These are phyloP conservation scores for Raphanus sativus DNA, from an alignment of 345 rosid genomes.

Conservation along the genomic window DNA sequence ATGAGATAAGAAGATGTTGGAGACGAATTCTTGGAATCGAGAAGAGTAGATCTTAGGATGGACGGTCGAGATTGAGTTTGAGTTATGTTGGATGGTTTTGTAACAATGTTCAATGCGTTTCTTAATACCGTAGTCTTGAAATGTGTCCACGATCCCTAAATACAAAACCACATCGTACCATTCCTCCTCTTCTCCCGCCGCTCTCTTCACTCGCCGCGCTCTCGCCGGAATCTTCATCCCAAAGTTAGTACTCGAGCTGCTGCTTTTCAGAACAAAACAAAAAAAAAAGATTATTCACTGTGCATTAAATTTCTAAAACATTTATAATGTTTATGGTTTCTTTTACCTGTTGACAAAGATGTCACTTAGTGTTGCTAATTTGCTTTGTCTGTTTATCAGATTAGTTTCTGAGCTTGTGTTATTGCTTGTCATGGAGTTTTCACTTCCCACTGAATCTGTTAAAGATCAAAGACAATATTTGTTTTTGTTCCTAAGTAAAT, in stretches of 20 bases:
- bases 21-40: constrained; percentile 49
- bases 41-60: constrained; percentile 52
- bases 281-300: background rate
- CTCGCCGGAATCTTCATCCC: constrained; percentile 50
- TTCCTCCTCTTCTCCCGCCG: constrained; percentile 19
- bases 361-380: constrained; percentile 16
- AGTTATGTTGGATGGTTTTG: constrained; percentile 49
- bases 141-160: constrained; percentile 47
- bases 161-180: constrained; percentile 44
- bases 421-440: constrained; percentile 10
- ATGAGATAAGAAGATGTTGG: constrained; percentile 40
- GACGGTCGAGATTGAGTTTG: constrained; percentile 53
- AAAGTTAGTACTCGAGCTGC: constrained; percentile 30
- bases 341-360: constrained; percentile 32
- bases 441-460: constrained; percentile 21
- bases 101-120: constrained; percentile 55
- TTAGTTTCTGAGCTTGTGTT: background rate
- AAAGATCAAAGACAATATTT: background rate
- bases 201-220: constrained; percentile 32
- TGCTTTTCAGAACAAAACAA: background rate
- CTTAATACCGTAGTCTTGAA: constrained; percentile 44
- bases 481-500: background rate
- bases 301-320: background rate
- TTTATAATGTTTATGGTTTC: background rate
- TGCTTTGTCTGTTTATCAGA: constrained; percentile 15